Base-by-base conservation (phyloP, 2,329 filamentous ascomycete species). In the Claviceps capensis region DNA sequence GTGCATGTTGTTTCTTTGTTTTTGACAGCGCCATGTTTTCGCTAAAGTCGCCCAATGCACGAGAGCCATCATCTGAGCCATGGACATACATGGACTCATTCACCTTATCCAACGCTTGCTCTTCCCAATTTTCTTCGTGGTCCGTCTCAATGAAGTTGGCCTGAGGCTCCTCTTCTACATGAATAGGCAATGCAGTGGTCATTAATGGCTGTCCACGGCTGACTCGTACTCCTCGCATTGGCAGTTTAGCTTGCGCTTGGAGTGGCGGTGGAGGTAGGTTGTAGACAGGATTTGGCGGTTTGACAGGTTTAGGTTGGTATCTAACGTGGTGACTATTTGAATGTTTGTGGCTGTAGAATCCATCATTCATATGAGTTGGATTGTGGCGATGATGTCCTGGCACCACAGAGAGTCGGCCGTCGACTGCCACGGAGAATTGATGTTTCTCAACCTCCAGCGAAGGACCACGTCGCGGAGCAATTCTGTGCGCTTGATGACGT, bases 141-240 rank as follows among this genome's bases (percentile, higher is more conserved):
- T 54, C 59, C 38, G 56, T 49, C n/a, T 58, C 63, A 11, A 34
- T 30, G 17, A 51, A 48, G 37, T 22, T 48, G 48, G 4, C 23
- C n/a, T 51, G 30, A 30, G 41, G 49, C 30, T 14, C 30, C 19
- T 51, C 34, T 5, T 50, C 48, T 19, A 53, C 34, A n/a, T 50
- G 48, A 19, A 51, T 19, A 36, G 48, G 26, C 48, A 50, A 40
- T 14, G 41, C 44, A 17, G 40, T 48, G 8, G 51, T 26, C 44
- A 36, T 22, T 9, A 37, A n/a, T 7, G 34, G 11, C 26, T 48
- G 53, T n/a, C n/a, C 53, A 19, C 53, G 53, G 38, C 44, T 53
- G 11, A 53, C 36, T 13, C 54, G 51, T 37, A 52, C 49, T n/a
- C 54, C 69, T 19, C 72, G 67, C 53, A 72, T 58, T 0, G 72